These are phyloP conservation scores for Carpinus viminea DNA, from an alignment of 306 rosid species.

Conservation along the genomic window DNA sequence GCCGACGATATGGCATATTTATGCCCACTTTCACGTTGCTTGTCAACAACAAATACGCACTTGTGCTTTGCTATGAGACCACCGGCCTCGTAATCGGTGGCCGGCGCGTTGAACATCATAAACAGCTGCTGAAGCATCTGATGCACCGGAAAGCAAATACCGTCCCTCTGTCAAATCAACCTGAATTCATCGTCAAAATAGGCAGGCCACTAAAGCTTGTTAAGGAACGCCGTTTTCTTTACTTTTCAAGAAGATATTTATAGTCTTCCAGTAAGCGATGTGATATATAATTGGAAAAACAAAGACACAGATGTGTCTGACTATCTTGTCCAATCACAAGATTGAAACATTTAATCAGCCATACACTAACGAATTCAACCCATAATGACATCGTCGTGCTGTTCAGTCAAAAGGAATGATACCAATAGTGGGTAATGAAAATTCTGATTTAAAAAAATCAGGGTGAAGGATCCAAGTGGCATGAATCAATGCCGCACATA, in stretches of 20 bases:
- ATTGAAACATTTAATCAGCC: background rate
- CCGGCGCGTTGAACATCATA: constrained; percentile 71
- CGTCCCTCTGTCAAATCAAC: constrained; percentile 86
- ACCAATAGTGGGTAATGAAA: background rate
- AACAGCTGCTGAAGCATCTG: constrained; percentile 78
- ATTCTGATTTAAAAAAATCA: background rate
- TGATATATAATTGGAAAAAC: background rate
- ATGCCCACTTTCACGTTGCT: constrained; percentile 68
- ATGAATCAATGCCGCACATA: background rate
- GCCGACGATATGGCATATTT: constrained; percentile 83
- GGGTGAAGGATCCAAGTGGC: background rate
- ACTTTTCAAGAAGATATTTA: background rate
- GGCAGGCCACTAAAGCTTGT: constrained; percentile 10
- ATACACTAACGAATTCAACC: background rate
- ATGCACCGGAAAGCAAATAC: constrained; percentile 72
- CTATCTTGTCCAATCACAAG: background rate
- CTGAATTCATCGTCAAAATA: constrained; percentile 56
- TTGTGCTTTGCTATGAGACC: constrained; percentile 60
- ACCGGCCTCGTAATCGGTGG: constrained; percentile 43
- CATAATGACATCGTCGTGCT: background rate
- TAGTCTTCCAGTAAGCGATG: background rate
- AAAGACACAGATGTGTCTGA: background rate
- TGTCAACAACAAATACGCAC: constrained; percentile 56
- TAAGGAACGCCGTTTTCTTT: background rate
- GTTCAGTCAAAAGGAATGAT: background rate